These are phyloP conservation scores for Hansenula sp. DNA, from an alignment of 1,139 yeast species.

Conservation along the genomic window DNA sequence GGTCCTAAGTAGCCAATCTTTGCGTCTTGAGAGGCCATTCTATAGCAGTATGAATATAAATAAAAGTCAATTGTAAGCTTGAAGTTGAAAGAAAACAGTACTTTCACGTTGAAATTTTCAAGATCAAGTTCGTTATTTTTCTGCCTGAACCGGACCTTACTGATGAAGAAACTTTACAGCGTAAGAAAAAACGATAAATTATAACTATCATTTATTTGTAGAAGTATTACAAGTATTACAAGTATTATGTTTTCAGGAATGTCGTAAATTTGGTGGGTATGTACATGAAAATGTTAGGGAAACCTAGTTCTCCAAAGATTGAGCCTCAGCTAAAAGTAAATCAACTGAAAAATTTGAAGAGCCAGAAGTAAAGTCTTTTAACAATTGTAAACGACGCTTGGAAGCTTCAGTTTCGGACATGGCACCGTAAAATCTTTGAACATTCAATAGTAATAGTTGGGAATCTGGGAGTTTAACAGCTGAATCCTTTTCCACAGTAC, in stretches of 20 bases:
- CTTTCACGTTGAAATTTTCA: background rate
- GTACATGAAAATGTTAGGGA: background rate
- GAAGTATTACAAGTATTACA: no score
- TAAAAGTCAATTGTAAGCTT: background rate
- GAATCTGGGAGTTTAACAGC: conserved; percentile 63
- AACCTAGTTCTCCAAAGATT: conserved; percentile 53
- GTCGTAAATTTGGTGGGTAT: background rate
- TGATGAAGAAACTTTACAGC: background rate
- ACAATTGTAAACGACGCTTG: conserved; percentile 48
- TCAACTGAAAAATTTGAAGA: conserved; percentile 61
- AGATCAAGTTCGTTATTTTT: background rate
- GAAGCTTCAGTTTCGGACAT: conserved; percentile 40
- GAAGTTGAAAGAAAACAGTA: background rate
- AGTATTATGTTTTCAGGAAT: no score
- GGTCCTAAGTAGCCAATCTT: conserved; percentile 82
- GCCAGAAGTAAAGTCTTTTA: conserved; percentile 70
- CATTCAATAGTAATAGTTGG: conserved; percentile 69
- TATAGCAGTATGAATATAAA: background rate
- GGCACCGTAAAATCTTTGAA: conserved; percentile 88
- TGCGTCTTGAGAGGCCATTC: conserved; percentile 7
- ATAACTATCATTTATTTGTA: no score
- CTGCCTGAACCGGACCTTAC: background rate
- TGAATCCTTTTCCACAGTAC: conserved; percentile 72
- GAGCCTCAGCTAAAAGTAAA: conserved; percentile 63
- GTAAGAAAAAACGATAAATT: background rate